A percentile compares a stretch with the other conserved stretches of the same genome.
Evolutionary conservation across 1,284 basidiomycete genomes (phyloP).

Genomic region (Inonotus hispidus): DNA sequence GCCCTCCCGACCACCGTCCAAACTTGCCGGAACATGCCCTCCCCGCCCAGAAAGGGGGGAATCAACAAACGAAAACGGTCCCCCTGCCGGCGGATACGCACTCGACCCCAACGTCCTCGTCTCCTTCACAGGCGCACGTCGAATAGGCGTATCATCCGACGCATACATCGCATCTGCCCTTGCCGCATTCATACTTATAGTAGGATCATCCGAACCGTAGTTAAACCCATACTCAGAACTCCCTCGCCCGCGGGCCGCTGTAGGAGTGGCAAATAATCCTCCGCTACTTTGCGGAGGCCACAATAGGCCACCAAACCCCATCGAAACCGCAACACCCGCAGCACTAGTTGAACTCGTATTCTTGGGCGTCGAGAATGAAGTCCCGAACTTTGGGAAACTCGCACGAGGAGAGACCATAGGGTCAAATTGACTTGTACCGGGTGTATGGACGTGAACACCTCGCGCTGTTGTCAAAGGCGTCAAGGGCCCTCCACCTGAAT

Average conservation of each 20-base stretch:
- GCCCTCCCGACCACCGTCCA: background rate
- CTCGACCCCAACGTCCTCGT: background rate
- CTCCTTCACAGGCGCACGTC: constrained; percentile 9
- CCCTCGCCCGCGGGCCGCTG: background rate
- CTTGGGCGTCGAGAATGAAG: constrained; percentile 15
- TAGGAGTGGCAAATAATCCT: constrained; percentile 10
- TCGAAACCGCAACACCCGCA: background rate
- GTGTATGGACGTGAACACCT: constrained; percentile 34
- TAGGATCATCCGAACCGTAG: background rate
- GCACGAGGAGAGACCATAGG: constrained; percentile 2
- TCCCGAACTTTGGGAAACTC: background rate
- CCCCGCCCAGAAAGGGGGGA: constrained; percentile 6
- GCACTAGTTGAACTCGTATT: background rate
- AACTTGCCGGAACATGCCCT: background rate
- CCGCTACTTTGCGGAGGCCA: constrained; percentile 10
- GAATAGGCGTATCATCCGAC: constrained; percentile 18
- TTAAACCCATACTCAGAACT: constrained; percentile 5
- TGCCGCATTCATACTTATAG: background rate
- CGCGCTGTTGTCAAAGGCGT: constrained; percentile 44
- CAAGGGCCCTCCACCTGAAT: constrained; percentile 35
- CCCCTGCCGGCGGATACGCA: background rate
- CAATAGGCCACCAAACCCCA: background rate
- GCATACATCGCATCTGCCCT: constrained; percentile 8
- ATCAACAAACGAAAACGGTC: background rate
- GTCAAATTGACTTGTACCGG: constrained; percentile 7